Percentiles rank a stretch among this genome's conserved stretches.
phyloP scores from a whole-genome alignment of 305 asterid species.

The Ilex paraguariensis region DNA sequence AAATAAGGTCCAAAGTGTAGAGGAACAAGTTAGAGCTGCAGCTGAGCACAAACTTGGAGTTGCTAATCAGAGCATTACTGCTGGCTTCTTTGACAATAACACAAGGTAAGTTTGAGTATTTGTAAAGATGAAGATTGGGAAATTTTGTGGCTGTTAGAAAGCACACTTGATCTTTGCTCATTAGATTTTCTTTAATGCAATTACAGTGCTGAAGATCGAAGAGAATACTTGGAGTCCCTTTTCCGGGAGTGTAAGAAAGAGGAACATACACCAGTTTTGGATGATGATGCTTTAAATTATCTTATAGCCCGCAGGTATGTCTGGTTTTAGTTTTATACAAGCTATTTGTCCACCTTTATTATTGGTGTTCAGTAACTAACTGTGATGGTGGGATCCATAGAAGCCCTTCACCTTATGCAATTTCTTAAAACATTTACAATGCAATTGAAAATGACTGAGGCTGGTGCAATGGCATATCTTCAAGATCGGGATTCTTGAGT shows the following conservation, averaged over 20 bases:
- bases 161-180: constrained; percentile 12
- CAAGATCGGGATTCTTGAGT: background rate
- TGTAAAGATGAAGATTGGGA: constrained; percentile 13
- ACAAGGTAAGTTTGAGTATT: constrained; percentile 56
- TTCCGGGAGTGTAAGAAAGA: constrained; percentile 97
- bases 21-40: constrained; percentile 99
- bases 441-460: background rate
- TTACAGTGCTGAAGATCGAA: constrained; percentile 97
- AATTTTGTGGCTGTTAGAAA: constrained; percentile 1
- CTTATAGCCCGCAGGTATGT: constrained; percentile 91
- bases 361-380: background rate
- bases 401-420: background rate
- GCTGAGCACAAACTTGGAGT: constrained; percentile 99
- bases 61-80: constrained; percentile 99
- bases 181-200: constrained; percentile 12
- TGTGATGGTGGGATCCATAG: too few species aligned
- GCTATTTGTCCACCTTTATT: background rate
- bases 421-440: background rate
- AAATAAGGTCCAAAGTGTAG: constrained; percentile 85
- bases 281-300: constrained; percentile 94
- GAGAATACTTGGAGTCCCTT: constrained; percentile 98
- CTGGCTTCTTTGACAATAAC: constrained; percentile 97
- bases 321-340: constrained; percentile 1
- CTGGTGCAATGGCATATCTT: background rate
- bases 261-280: constrained; percentile 92